Evolutionary conservation across 108 stramenopile genomes (phyloP).

Genomic region (Fistulifera pelliculosa): DNA sequence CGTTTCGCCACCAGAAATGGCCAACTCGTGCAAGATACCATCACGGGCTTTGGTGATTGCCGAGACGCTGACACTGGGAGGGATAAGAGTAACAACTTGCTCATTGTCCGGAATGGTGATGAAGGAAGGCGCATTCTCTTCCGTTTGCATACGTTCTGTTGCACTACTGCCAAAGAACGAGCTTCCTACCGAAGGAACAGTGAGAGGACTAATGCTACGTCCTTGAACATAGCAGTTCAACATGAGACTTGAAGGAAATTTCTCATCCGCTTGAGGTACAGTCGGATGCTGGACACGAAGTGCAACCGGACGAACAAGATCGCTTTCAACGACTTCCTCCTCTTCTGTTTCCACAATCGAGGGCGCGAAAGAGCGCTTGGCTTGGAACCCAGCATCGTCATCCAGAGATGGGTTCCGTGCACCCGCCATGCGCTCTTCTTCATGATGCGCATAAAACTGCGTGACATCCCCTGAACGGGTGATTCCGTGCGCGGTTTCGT

Average conservation of each 20-base stretch:
- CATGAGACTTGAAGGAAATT: neutral
- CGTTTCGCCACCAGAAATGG: conserved; percentile 17
- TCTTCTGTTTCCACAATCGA: neutral
- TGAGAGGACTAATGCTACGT: too few relatives aligned
- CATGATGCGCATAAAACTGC: neutral
- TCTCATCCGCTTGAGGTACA: neutral
- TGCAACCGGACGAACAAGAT: neutral
- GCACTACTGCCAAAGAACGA: too few relatives aligned
- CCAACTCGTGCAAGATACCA: conserved; percentile 16
- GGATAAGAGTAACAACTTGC: too few relatives aligned
- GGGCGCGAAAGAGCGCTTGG: neutral
- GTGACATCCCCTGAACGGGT: neutral
- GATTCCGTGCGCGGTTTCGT: conserved; percentile 22
- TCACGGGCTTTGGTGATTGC: conserved; percentile 7
- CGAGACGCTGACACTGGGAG: too few relatives aligned
- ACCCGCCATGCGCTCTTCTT: neutral
- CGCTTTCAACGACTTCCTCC: neutral
- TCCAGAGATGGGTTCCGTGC: neutral
- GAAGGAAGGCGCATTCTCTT: too few relatives aligned
- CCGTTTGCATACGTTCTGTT: too few relatives aligned
- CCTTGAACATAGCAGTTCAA: too few relatives aligned
- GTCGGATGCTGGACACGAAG: neutral
- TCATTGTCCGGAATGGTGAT: too few relatives aligned
- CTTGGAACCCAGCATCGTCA: neutral
- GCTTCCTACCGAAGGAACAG: too few relatives aligned